Percentiles rank a stretch among this genome's conserved stretches.
Evolutionary conservation across 129 eudicot genomes (phyloP).

Genomic region (Saussurea involucrata): DNA sequence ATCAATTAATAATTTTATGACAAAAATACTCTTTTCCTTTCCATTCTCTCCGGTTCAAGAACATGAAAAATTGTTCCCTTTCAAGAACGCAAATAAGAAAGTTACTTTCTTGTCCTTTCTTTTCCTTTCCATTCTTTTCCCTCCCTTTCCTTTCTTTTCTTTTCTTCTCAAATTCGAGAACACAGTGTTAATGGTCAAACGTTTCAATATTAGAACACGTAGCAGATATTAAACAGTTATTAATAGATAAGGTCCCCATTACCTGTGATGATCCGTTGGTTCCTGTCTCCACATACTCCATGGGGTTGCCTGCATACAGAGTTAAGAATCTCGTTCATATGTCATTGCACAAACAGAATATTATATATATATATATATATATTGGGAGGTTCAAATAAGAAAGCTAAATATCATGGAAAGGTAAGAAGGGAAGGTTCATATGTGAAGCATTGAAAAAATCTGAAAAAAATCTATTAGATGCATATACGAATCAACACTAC

Average conservation of each 20-base stretch:
- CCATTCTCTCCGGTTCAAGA: too few species aligned
- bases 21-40: not conserved
- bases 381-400: too few species aligned
- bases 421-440: too few species aligned
- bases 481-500: too few species aligned
- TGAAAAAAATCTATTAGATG: too few species aligned
- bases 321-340: not conserved
- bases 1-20: not conserved
- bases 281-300: slow-evolving; percentile 51
- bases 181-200: not conserved
- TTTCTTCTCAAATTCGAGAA: not conserved
- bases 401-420: too few species aligned
- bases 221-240: not conserved
- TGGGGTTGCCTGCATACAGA: slow-evolving; percentile 45
- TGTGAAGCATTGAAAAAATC: too few species aligned
- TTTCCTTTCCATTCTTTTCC: not conserved
- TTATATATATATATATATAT: too few species aligned
- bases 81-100: not conserved
- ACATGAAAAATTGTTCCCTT: too few species aligned
- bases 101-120: not conserved
- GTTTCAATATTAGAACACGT: not conserved
- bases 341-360: not conserved
- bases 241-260: slow-evolving; percentile 3
- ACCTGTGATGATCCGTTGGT: slow-evolving; percentile 51
- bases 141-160: not conserved